These are phyloP conservation scores for Penicillium taxi DNA, from an alignment of 495 filamentous ascomycete genomes.

Conservation along the genomic window DNA sequence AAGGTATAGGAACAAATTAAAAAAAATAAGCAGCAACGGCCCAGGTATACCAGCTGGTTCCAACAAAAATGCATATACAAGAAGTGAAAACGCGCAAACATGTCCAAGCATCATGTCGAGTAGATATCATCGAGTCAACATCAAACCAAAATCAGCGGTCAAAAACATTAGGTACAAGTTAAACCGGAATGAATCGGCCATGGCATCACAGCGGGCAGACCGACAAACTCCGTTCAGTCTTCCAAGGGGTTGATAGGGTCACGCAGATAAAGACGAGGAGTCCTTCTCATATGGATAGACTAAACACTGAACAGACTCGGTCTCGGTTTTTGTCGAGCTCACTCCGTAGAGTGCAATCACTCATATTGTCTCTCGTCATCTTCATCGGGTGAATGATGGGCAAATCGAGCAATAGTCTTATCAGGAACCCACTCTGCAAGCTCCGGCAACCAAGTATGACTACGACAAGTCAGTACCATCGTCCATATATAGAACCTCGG, in stretches of 20 bases:
- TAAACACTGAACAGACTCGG: too few species aligned
- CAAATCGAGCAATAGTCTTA: conserved; percentile 11
- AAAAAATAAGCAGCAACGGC: not conserved
- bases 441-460: conserved; percentile 28
- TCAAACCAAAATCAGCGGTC: not conserved
- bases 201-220: too few species aligned
- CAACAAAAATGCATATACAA: conserved; percentile 10
- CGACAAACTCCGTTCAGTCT: too few species aligned
- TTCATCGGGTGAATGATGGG: not conserved
- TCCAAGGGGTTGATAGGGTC: too few species aligned
- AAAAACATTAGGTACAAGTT: conserved; percentile 1
- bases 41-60: not conserved
- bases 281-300: too few species aligned
- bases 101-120: too few species aligned
- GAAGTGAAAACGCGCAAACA: conserved; percentile 2
- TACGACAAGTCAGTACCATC: conserved; percentile 11
- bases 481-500: not conserved
- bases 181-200: conserved; percentile 2
- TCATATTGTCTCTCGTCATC: conserved; percentile 23
- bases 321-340: too few species aligned
- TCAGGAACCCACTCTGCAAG: conserved; percentile 30
- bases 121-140: too few species aligned
- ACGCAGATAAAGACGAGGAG: too few species aligned
- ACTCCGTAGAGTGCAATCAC: too few species aligned
- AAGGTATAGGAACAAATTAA: not conserved